Evolutionary conservation across 2,329 filamentous ascomycete species (phyloP).

Genomic region (Huntiella abstrusa): DNA sequence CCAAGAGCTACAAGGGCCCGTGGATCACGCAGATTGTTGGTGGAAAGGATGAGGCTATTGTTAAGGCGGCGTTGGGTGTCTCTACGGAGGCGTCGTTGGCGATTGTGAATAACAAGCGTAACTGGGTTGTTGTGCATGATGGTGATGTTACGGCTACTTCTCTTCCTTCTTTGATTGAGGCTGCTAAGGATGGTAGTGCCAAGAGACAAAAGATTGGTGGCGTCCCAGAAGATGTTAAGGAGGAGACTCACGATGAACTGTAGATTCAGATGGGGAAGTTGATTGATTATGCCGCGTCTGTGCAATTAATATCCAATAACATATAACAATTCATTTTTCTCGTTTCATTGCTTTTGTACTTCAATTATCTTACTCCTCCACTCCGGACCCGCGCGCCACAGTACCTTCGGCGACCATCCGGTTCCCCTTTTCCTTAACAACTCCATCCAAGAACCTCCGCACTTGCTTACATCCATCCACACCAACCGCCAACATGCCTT

Average conservation of each 20-base stretch:
- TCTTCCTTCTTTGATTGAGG: slow-evolving; percentile 75
- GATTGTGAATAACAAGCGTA: slow-evolving; percentile 65
- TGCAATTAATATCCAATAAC: no score
- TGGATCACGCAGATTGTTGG: neutral
- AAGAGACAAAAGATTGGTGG: slow-evolving; percentile 57
- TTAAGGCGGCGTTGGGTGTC: neutral
- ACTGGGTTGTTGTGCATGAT: slow-evolving; percentile 58
- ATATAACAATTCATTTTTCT: no score
- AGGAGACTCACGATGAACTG: slow-evolving; percentile 19
- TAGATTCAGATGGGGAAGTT: neutral
- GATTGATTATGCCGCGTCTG: no score
- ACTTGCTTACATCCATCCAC: slow-evolving; percentile 85
- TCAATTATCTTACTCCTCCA: neutral
- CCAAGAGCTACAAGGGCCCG: neutral
- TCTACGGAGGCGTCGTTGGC: slow-evolving; percentile 49
- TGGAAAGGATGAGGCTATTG: neutral
- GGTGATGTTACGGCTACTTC: slow-evolving; percentile 26
- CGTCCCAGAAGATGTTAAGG: slow-evolving; percentile 26
- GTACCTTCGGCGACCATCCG: slow-evolving; percentile 29
- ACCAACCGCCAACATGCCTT: slow-evolving; percentile 83
- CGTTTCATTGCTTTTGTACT: neutral
- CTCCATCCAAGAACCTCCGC: slow-evolving; percentile 57
- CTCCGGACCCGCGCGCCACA: neutral
- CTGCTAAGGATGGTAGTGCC: slow-evolving; percentile 77
- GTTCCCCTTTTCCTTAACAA: slow-evolving; percentile 53